Percentiles rank a stretch among this genome's conserved stretches.
phyloP scores from a whole-genome alignment of 2,329 filamentous ascomycete species.

The Ascochyta fabae region DNA sequence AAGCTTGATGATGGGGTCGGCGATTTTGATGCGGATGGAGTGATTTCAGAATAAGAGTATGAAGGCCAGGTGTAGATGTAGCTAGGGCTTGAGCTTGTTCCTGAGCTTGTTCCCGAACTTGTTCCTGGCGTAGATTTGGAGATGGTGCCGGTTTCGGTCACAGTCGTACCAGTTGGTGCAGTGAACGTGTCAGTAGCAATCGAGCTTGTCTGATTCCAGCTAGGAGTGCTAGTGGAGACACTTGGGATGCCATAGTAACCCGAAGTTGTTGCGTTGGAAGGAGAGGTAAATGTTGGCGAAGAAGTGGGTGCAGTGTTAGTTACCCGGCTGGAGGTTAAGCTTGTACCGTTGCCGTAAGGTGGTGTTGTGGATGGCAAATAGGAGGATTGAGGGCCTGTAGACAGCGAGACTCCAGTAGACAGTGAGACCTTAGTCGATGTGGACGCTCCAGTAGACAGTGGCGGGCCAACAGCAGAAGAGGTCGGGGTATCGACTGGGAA shows the following conservation, averaged over 20 bases:
- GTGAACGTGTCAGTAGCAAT: conserved; percentile 4
- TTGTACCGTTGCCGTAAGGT: conserved; percentile 10
- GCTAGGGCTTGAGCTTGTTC: not conserved
- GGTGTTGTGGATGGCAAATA: conserved; percentile 7
- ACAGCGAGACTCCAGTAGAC: conserved; percentile 4
- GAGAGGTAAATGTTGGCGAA: not conserved
- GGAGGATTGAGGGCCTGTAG: conserved; percentile 1
- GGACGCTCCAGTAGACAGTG: not conserved
- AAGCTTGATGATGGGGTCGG: not conserved
- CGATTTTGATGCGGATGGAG: not conserved
- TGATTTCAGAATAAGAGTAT: not conserved
- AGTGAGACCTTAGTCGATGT: not conserved
- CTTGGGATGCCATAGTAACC: conserved; percentile 8
- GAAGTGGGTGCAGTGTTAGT: not conserved
- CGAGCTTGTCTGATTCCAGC: conserved; percentile 5
- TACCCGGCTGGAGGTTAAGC: not conserved
- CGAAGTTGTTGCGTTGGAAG: conserved; percentile 2
- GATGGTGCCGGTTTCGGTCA: not conserved
- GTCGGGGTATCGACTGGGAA: conserved; percentile 20
- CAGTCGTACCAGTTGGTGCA: not conserved
- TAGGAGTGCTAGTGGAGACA: not conserved
- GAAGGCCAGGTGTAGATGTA: not conserved
- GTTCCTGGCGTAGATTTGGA: not conserved
- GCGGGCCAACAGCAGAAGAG: not conserved
- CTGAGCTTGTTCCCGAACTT: not conserved